phyloP scores from a whole-genome alignment of 2,329 filamentous ascomycete species.

The Colletotrichum magnum region DNA sequence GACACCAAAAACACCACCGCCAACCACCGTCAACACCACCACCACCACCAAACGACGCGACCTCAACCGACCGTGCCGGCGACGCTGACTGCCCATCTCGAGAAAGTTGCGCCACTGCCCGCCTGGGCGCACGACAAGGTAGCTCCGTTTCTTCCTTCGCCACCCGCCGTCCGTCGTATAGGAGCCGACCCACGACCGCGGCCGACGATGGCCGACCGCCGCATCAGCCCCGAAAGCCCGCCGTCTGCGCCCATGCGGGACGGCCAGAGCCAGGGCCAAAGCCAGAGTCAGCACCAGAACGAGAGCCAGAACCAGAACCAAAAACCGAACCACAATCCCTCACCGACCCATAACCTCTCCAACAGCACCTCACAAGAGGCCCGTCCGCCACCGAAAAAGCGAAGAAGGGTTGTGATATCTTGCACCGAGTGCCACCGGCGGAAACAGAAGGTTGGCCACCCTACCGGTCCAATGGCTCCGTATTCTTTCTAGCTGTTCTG shows the following conservation, averaged over 20 bases:
- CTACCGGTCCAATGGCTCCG: slow-evolving; percentile 1
- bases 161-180: not conserved
- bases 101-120: slow-evolving; percentile 14
- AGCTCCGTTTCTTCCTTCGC: not conserved
- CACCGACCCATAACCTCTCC: slow-evolving; percentile 16
- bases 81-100: slow-evolving; percentile 6
- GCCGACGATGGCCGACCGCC: slow-evolving; percentile 35
- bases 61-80: slow-evolving; percentile 4
- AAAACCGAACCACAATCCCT: slow-evolving; percentile 7
- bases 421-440: slow-evolving; percentile 76
- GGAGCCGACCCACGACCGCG: slow-evolving; percentile 1
- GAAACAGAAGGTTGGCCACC: slow-evolving; percentile 66
- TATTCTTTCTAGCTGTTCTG: not conserved
- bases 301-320: slow-evolving; percentile 3
- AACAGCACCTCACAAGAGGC: slow-evolving; percentile 24
- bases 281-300: not conserved
- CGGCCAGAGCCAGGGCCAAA: slow-evolving; percentile 2
- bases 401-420: slow-evolving; percentile 72
- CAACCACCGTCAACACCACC: too few relatives aligned
- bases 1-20: not conserved
- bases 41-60: too few relatives aligned
- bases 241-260: slow-evolving; percentile 26
- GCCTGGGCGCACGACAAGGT: not conserved
- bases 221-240: slow-evolving; percentile 27
- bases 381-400: slow-evolving; percentile 65